Conservation (phyloP, 257 asterid genomes). For the Ehretia macrophylla region DNA sequence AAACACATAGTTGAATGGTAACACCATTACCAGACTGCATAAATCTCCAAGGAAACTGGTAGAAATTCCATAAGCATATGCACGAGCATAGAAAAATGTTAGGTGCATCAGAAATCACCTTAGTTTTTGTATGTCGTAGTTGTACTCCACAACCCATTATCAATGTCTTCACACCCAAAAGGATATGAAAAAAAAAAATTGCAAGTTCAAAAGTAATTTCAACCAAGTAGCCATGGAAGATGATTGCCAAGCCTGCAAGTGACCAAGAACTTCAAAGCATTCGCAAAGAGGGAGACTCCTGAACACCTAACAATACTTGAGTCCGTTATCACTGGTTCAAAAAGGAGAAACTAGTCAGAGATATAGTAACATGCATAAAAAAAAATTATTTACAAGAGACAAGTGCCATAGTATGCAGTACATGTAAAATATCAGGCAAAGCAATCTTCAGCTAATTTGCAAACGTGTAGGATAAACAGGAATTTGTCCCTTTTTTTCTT, state of each 20-base stretch:
- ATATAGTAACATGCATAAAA: not conserved
- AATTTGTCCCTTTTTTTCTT: too few species aligned
- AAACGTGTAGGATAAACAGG: too few species aligned
- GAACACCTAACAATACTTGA: constrained; percentile 52
- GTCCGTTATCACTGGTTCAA: constrained; percentile 45
- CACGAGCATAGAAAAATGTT: too few species aligned
- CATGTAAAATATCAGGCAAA: too few species aligned
- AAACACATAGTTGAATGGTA: too few species aligned
- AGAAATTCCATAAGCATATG: too few species aligned
- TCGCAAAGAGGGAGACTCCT: constrained; percentile 50
- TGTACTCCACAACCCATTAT: too few species aligned
- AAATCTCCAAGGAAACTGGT: too few species aligned
- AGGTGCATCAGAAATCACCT: too few species aligned
- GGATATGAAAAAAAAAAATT: not conserved
- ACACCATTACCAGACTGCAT: too few species aligned
- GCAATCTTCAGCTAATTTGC: too few species aligned
- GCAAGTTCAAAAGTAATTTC: not conserved
- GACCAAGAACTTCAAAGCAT: constrained; percentile 43
- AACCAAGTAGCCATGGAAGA: not conserved
- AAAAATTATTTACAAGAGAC: not conserved
- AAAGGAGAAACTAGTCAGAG: constrained; percentile 1
- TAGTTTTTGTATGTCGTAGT: too few species aligned
- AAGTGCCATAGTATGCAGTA: not conserved
- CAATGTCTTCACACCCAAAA: not conserved
- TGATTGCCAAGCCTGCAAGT: constrained; percentile 19